Base-by-base conservation (phyloP, 2,329 filamentous ascomycete genomes). In the Fusarium sp. region DNA sequence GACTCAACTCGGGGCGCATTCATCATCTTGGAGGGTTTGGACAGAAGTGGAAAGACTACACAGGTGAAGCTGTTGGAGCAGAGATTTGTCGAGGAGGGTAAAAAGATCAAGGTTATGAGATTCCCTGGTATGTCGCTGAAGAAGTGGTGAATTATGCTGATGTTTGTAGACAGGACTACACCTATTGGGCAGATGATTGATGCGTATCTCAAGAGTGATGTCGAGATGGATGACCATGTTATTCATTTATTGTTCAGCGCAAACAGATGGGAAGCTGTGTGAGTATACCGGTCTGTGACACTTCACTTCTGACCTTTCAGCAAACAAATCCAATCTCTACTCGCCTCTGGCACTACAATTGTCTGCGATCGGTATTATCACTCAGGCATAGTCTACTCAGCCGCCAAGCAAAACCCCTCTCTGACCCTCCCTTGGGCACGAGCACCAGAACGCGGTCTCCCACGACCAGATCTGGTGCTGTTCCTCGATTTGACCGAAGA, bases 361-460 rank as follows among this genome's bases (percentile, higher is more conserved):
- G 86, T 99, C 44, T 91, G 96, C 75, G 96, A 99, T 82, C 91
- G 96, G 54, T 99, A 98, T 85, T 97, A 97, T 81, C 96, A 98
- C 85, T 96, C 93, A 26, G 96, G 96, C 61, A 93, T 95, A 65
- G 94, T 98, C 56, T 99, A 98, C 85, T 94, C 92, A 31, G 94
- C 94, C 1, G 96, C 96, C 7, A 98, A 98, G 81, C 87, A 90
- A 49, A 94, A 94, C 75, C 89, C 91, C 0, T 82, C 85, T 5
- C 87, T 98, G 18, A 85, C 88, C 0, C 85, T 98, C 1, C 83
- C 88, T 1, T 99, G 96, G 95, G 95, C 94, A 13, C 91, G 94
- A 75, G 88, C 91, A 22, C 94, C 95, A 3, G 96, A 98, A 78
- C 88, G 94, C 20, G 96, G 96, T 1, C 87, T 99, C 1, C 96